A percentile compares a stretch with the other conserved stretches of the same genome.
Conservation (phyloP, 2,329 filamentous ascomycete genomes). For the Colletotrichum lini region DNA sequence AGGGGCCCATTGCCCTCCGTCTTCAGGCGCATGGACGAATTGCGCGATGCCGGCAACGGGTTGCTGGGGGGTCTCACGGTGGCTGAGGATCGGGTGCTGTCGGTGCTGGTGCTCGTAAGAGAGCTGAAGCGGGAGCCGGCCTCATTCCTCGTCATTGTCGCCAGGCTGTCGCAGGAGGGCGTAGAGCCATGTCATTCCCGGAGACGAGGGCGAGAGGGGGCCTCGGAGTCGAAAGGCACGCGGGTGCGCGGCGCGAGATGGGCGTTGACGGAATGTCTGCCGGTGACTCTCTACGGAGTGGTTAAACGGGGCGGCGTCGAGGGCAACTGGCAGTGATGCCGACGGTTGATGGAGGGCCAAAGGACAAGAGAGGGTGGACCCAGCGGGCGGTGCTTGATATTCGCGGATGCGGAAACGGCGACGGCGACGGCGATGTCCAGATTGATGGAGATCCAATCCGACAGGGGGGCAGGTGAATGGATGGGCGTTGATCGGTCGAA, state of each 20-base stretch:
- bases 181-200: constrained; percentile 42
- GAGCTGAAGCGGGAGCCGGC: constrained; percentile 75
- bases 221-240: not conserved
- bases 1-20: constrained; percentile 61
- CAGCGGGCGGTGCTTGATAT: constrained; percentile 7
- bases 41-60: constrained; percentile 51
- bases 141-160: constrained; percentile 79
- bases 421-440: not conserved
- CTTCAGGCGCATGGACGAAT: constrained; percentile 49
- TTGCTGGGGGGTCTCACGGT: constrained; percentile 69
- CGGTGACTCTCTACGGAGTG: not conserved
- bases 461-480: constrained; percentile 4
- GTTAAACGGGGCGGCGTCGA: not conserved
- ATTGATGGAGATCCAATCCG: constrained; percentile 9
- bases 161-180: constrained; percentile 50
- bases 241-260: not conserved
- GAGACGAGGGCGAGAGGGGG: constrained; percentile 6
- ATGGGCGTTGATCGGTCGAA: constrained; percentile 14
- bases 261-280: no score
- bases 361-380: constrained; percentile 9
- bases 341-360: not conserved
- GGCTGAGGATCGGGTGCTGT: constrained; percentile 76
- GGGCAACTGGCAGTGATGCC: no score
- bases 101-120: constrained; percentile 74
- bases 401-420: constrained; percentile 12